phyloP scores from a whole-genome alignment of 176 grass and related monocot species.

The Avena insularis region DNA sequence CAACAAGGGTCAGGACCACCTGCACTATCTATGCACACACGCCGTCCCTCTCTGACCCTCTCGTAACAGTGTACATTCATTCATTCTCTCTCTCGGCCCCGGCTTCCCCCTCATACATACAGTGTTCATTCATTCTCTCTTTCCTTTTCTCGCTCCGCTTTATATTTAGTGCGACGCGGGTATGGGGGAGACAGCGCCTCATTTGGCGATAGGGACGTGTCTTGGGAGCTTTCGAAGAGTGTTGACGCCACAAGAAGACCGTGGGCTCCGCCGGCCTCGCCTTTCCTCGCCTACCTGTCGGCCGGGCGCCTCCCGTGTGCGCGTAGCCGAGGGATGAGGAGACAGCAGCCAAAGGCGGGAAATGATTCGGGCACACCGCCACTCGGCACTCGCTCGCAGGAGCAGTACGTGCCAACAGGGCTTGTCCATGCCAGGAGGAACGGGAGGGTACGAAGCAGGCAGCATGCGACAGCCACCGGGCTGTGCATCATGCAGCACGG shows the following conservation, averaged over 20 bases:
- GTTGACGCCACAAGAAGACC: not conserved
- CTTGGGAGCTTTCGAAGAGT: conserved; percentile 24
- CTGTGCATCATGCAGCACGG: not conserved
- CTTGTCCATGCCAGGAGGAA: conserved; percentile 7
- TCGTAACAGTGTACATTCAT: not conserved
- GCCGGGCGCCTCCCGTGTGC: not conserved
- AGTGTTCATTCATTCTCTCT: not conserved
- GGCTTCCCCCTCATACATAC: not conserved
- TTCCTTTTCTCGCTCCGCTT: conserved; percentile 22
- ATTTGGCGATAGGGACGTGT: conserved; percentile 59
- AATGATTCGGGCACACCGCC: conserved; percentile 22
- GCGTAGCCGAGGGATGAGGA: not conserved
- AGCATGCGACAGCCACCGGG: not conserved
- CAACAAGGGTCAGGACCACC: conserved; percentile 35
- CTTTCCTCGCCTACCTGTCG: not conserved
- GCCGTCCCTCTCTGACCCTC: not conserved
- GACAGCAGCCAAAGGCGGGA: not conserved
- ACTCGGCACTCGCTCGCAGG: not conserved
- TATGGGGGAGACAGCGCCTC: conserved; percentile 28
- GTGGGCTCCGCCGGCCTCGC: not conserved
- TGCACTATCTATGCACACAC: not conserved
- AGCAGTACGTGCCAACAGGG: not conserved
- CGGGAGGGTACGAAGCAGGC: not conserved
- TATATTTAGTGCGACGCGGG: not conserved
- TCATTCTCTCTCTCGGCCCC: not conserved